Evolutionary conservation across 371 early-diverging fungal genomes (phyloP).

Genomic region (Mucor indicus): DNA sequence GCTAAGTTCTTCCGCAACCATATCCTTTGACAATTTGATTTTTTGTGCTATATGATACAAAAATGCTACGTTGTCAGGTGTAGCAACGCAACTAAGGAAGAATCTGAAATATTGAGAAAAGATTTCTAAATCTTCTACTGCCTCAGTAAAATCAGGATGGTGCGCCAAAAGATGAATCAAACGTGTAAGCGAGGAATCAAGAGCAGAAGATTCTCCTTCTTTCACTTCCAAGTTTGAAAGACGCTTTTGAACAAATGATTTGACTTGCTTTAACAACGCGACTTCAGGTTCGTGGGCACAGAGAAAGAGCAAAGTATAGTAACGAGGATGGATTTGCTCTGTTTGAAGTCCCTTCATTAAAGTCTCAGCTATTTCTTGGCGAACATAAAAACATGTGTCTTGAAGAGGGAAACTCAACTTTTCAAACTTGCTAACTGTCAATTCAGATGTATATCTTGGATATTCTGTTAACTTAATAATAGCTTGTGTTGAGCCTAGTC

Average conservation of each 20-base stretch:
- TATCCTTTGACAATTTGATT: slow-evolving; percentile 77
- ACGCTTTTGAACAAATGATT: slow-evolving; percentile 34
- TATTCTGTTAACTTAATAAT: slow-evolving; percentile 66
- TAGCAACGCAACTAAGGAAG: slow-evolving; percentile 75
- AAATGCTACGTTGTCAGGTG: slow-evolving; percentile 79
- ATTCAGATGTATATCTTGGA: slow-evolving; percentile 46
- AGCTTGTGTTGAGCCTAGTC: slow-evolving; percentile 66
- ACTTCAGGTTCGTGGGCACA: slow-evolving; percentile 87
- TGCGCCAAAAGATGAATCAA: slow-evolving; percentile 82
- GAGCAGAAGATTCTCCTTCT: slow-evolving; percentile 14
- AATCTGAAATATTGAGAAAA: slow-evolving; percentile 75
- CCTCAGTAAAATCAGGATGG: slow-evolving; percentile 83
- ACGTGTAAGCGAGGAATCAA: slow-evolving; percentile 69
- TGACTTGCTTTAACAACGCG: slow-evolving; percentile 47
- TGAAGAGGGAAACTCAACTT: slow-evolving; percentile 61
- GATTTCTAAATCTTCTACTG: slow-evolving; percentile 52
- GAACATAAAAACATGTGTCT: slow-evolving; percentile 81
- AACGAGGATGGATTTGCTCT: slow-evolving; percentile 65
- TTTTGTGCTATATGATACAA: slow-evolving; percentile 74
- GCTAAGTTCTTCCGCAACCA: slow-evolving; percentile 37
- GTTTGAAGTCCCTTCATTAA: slow-evolving; percentile 68
- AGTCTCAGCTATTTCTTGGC: slow-evolving; percentile 68
- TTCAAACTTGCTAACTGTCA: slow-evolving; percentile 55
- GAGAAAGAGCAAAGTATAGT: slow-evolving; percentile 67
- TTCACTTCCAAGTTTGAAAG: slow-evolving; percentile 7